These are phyloP conservation scores for Populus simonii DNA, from an alignment of 345 rosid species.

Conservation along the genomic window DNA sequence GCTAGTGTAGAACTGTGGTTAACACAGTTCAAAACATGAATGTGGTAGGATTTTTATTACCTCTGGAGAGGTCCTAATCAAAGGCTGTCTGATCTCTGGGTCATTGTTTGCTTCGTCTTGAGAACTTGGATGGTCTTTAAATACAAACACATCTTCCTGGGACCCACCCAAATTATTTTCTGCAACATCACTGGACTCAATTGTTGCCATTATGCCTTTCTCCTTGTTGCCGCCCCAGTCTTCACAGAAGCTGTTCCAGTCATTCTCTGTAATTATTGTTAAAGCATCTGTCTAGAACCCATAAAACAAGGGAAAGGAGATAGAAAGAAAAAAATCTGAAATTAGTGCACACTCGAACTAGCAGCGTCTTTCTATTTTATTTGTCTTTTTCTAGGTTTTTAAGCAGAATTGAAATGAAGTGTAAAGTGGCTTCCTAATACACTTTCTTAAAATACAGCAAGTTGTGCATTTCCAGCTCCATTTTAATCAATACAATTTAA, in stretches of 20 bases:
- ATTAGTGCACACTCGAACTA: conserved; percentile 10
- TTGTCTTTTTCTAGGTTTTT: background rate
- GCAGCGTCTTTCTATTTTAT: background rate
- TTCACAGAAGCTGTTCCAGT: conserved; percentile 90
- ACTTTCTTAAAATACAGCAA: background rate
- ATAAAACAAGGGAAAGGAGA: conserved; percentile 16
- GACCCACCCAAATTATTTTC: conserved; percentile 30
- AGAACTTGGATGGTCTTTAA: conserved; percentile 45
- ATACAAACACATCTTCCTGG: conserved; percentile 29
- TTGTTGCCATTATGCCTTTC: conserved; percentile 63
- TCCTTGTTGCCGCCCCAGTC: conserved; percentile 85
- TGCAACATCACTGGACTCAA: conserved; percentile 44
- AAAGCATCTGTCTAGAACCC: conserved; percentile 80
- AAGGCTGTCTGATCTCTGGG: conserved; percentile 42
- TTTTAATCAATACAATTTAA: background rate
- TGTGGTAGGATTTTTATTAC: conserved; percentile 37
- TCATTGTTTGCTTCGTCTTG: conserved; percentile 56
- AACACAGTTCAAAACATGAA: background rate
- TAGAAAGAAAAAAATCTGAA: conserved; percentile 6
- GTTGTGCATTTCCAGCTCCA: background rate
- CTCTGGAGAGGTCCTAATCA: conserved; percentile 70
- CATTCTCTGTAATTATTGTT: conserved; percentile 72
- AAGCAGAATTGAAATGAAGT: background rate
- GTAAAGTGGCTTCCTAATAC: background rate
- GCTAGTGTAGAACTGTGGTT: background rate